Evolutionary conservation across 2,329 filamentous ascomycete species (phyloP).

Genomic region (Dactylonectria estremocensis): DNA sequence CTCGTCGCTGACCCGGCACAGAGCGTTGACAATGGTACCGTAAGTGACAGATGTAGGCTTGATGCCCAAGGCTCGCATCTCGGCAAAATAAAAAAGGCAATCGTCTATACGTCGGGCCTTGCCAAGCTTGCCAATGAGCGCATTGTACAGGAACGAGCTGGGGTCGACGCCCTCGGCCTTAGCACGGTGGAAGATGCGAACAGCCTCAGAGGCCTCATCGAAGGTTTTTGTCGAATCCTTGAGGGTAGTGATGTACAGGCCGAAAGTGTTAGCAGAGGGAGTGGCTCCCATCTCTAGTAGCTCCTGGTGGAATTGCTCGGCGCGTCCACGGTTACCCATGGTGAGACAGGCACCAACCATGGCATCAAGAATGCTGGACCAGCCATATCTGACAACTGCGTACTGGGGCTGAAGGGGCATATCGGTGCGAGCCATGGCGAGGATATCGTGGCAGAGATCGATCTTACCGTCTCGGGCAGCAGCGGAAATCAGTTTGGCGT

Average conservation of each 20-base stretch:
- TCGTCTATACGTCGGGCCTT: slow-evolving; percentile 98
- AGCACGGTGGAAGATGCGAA: slow-evolving; percentile 96
- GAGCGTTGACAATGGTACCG: slow-evolving; percentile 96
- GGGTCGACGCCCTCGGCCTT: slow-evolving; percentile 95
- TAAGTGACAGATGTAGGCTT: slow-evolving; percentile 98
- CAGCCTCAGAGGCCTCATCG: slow-evolving; percentile 95
- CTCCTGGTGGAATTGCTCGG: slow-evolving; percentile 91
- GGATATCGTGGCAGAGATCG: slow-evolving; percentile 86
- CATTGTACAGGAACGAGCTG: slow-evolving; percentile 98
- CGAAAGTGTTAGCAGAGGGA: slow-evolving; percentile 97
- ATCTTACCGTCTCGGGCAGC: slow-evolving; percentile 89
- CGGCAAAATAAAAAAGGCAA: slow-evolving; percentile 97
- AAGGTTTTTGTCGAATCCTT: slow-evolving; percentile 98
- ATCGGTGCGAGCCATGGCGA: slow-evolving; percentile 90
- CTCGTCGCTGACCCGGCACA: slow-evolving; percentile 97
- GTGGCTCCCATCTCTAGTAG: slow-evolving; percentile 90
- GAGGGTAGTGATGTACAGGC: slow-evolving; percentile 98
- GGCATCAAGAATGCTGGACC: slow-evolving; percentile 95
- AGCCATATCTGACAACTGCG: slow-evolving; percentile 90
- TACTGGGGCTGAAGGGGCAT: slow-evolving; percentile 89
- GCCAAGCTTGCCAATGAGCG: slow-evolving; percentile 96
- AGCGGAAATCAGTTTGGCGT: slow-evolving; percentile 93
- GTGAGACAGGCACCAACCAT: slow-evolving; percentile 95
- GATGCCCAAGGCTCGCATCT: slow-evolving; percentile 94
- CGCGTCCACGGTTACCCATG: slow-evolving; percentile 83